phyloP scores from a whole-genome alignment of 306 rosid genomes.

The Carpinus fangiana region DNA sequence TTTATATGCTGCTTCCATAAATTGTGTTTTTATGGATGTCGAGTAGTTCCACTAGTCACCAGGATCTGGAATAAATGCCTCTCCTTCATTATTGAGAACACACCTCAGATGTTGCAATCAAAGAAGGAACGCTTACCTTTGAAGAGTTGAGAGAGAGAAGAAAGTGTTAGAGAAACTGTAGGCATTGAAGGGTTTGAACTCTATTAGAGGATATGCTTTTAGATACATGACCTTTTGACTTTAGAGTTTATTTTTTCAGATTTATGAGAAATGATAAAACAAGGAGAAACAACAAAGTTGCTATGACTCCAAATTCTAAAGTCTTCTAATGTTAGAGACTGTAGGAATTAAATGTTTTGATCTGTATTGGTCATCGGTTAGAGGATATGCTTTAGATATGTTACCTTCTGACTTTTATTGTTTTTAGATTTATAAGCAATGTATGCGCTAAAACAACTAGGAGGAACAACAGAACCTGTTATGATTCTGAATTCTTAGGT shows the following conservation, averaged over 20 bases:
- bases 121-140: not conserved
- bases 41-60: not conserved
- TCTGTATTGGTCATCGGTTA: not conserved
- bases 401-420: not conserved
- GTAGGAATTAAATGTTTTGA: not conserved
- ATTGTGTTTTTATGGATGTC: not conserved
- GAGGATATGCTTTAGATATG: not conserved
- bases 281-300: not conserved
- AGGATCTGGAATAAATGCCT: not conserved
- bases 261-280: not conserved
- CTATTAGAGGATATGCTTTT: not conserved
- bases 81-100: not conserved
- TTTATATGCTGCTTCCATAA: not conserved
- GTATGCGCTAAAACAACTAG: not conserved
- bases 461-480: not conserved
- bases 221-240: not conserved
- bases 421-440: not conserved
- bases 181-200: not conserved
- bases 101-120: not conserved
- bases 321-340: not conserved
- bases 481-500: not conserved
- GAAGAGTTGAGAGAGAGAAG: not conserved
- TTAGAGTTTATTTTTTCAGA: not conserved
- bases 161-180: not conserved
- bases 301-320: not conserved